These are phyloP conservation scores for Angophora floribunda DNA, from an alignment of 345 rosid species.

Conservation along the genomic window DNA sequence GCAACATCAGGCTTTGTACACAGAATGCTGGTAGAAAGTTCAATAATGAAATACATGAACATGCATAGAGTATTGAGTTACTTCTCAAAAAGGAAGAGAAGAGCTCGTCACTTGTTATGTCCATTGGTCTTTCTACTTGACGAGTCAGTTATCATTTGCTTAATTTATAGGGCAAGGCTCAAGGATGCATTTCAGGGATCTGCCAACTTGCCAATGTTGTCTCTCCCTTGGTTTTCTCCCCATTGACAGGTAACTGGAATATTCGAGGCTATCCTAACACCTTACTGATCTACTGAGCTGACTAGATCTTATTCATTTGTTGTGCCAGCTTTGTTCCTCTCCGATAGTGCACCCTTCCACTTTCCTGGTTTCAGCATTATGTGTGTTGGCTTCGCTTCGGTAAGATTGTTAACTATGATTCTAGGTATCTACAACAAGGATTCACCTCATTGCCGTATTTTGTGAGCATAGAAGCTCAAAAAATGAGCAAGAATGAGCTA, in stretches of 20 bases:
- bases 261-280: background rate
- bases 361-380: constrained; percentile 93
- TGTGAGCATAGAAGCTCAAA: background rate
- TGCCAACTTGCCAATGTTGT: constrained; percentile 60
- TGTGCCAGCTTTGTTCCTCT: constrained; percentile 70
- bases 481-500: background rate
- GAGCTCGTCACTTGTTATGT: background rate
- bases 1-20: background rate
- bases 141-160: background rate
- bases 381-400: constrained; percentile 61
- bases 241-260: constrained; percentile 53
- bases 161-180: constrained; percentile 71
- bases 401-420: constrained; percentile 14
- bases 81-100: background rate
- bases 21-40: background rate
- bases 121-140: background rate
- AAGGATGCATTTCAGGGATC: constrained; percentile 84
- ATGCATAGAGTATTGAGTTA: background rate
- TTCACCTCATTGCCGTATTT: background rate
- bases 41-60: background rate
- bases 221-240: constrained; percentile 72
- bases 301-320: background rate
- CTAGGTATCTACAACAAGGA: background rate
- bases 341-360: constrained; percentile 64
- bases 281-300: background rate